These are phyloP conservation scores for Aspergillus fijiensis DNA, from an alignment of 2,329 filamentous ascomycete genomes.

Conservation along the genomic window DNA sequence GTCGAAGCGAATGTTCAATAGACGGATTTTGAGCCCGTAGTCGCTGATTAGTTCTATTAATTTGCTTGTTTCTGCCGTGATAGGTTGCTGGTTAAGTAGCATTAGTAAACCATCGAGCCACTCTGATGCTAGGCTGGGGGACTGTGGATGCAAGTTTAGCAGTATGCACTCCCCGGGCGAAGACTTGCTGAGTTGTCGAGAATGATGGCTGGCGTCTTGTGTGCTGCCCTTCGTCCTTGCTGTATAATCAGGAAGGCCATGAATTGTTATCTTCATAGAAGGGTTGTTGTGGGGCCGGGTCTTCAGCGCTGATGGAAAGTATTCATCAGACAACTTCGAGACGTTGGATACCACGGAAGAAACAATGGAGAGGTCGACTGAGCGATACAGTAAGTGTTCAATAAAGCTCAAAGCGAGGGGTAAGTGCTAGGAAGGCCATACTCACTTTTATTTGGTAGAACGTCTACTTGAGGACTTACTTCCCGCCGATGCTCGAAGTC, in stretches of 20 bases:
- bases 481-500: conserved; percentile 70
- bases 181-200: conserved; percentile 32
- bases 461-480: conserved; percentile 69
- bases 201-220: conserved; percentile 29
- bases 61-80: conserved; percentile 94
- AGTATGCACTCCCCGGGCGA: conserved; percentile 67
- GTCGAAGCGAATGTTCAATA: conserved; percentile 89
- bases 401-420: background rate
- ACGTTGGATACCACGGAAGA: conserved; percentile 95
- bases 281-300: conserved; percentile 37
- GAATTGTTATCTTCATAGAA: conserved; percentile 87
- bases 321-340: conserved; percentile 60
- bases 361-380: conserved; percentile 78
- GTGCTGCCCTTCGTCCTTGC: conserved; percentile 31
- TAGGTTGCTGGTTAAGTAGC: conserved; percentile 90
- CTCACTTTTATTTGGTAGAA: conserved; percentile 70
- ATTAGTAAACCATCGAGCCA: conserved; percentile 96
- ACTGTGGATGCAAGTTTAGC: conserved; percentile 77
- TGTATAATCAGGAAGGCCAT: conserved; percentile 60
- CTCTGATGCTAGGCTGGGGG: conserved; percentile 82
- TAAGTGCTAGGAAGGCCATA: conserved; percentile 6
- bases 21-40: conserved; percentile 86
- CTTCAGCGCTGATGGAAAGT: conserved; percentile 51
- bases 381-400: conserved; percentile 5
- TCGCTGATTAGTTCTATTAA: conserved; percentile 81